phyloP scores from a whole-genome alignment of 345 rosid species.

The Eucalyptus pauciflora region DNA sequence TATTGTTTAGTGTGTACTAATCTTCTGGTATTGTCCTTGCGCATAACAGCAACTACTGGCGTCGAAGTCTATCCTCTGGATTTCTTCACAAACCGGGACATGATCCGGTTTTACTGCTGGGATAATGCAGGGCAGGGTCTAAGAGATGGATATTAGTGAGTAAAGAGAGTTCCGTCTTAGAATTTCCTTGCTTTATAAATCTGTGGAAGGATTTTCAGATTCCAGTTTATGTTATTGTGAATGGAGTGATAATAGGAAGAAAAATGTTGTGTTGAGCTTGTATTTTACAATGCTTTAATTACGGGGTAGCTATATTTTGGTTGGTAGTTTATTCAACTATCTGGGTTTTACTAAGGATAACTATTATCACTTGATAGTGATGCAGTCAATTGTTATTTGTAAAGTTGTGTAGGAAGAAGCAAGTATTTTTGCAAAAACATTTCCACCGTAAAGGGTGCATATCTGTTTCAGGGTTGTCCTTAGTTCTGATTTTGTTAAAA shows the following conservation, averaged over 20 bases:
- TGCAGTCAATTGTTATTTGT: no score
- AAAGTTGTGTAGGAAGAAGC: no score
- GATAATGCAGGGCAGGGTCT: constrained; percentile 39
- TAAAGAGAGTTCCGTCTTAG: neutral
- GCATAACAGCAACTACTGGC: constrained; percentile 62
- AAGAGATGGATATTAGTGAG: no score
- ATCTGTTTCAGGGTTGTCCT: no score
- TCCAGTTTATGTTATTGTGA: accelerated
- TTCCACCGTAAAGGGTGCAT: no score
- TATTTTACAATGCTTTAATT: neutral
- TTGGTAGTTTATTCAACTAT: no score
- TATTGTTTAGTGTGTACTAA: neutral
- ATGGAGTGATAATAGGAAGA: neutral
- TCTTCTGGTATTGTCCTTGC: neutral
- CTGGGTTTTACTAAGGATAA: no score
- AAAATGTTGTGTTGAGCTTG: neutral
- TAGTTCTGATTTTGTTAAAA: no score
- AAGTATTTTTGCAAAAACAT: neutral
- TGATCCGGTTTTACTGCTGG: constrained; percentile 75
- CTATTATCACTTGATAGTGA: no score
- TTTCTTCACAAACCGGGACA: constrained; percentile 77
- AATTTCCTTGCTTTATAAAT: neutral
- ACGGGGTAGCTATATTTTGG: neutral
- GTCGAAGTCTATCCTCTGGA: constrained; percentile 87
- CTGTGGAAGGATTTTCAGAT: neutral